phyloP scores from a whole-genome alignment of 2,329 filamentous ascomycete genomes.

The Hymenoscyphus fructigenus region DNA sequence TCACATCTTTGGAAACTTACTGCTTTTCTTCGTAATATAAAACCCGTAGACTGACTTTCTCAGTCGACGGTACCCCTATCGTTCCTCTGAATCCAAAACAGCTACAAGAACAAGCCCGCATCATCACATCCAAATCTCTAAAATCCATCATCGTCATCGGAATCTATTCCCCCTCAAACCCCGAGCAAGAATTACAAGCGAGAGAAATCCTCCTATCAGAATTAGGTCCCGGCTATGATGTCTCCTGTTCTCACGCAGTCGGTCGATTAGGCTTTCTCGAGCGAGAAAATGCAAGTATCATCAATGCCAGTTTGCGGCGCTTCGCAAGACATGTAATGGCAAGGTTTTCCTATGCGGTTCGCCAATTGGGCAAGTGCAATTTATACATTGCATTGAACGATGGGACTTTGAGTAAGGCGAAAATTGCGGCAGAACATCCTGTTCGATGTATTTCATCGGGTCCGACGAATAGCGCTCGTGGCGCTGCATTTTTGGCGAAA shows the following conservation, averaged over 20 bases:
- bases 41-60: neutral
- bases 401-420: conserved; percentile 55
- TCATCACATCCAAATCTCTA: conserved; percentile 38
- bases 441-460: conserved; percentile 62
- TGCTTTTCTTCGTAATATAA: neutral
- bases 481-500: conserved; percentile 55
- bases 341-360: conserved; percentile 52
- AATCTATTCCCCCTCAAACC: conserved; percentile 57
- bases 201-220: conserved; percentile 43
- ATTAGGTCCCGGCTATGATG: conserved; percentile 42
- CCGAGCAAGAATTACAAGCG: conserved; percentile 51
- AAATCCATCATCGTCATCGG: conserved; percentile 50
- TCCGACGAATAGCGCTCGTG: conserved; percentile 62
- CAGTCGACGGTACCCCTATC: conserved; percentile 33
- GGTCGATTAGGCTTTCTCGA: conserved; percentile 49
- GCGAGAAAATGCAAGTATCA: conserved; percentile 61
- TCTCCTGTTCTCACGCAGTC: conserved; percentile 51
- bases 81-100: conserved; percentile 25
- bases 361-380: conserved; percentile 42
- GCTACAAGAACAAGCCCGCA: conserved; percentile 32
- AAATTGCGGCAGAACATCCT: conserved; percentile 52
- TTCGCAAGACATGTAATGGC: conserved; percentile 56
- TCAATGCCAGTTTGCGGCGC: conserved; percentile 59
- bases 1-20: neutral
- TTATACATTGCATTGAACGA: conserved; percentile 61